A percentile compares a stretch with the other conserved stretches of the same genome.
phyloP scores from a whole-genome alignment of 1,284 basidiomycete species.

The Flammula alnicola region DNA sequence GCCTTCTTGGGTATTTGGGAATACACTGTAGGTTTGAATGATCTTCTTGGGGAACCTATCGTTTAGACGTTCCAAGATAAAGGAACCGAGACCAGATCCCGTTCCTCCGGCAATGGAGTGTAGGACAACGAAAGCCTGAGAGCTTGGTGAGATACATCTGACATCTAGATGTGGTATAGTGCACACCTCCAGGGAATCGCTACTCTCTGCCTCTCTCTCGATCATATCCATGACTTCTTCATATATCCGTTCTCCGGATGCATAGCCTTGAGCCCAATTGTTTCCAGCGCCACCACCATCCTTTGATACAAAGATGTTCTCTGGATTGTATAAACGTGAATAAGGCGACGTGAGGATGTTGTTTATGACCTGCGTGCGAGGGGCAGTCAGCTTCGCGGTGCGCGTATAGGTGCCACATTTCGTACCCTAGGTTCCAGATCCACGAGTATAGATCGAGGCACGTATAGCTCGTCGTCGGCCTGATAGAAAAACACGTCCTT shows the following conservation, averaged over 20 bases:
- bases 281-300: slow-evolving; percentile 98
- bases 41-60: slow-evolving; percentile 99
- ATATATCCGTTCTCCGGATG: slow-evolving; percentile 88
- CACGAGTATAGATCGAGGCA: slow-evolving; percentile 94
- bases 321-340: slow-evolving; percentile 95
- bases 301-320: slow-evolving; percentile 95
- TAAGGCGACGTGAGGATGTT: slow-evolving; percentile 92
- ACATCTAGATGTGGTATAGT: slow-evolving; percentile 4
- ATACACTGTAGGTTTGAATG: slow-evolving; percentile 99
- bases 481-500: slow-evolving; percentile 99
- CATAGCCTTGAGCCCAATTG: slow-evolving; percentile 97
- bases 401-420: slow-evolving; percentile 6
- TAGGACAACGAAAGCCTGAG: slow-evolving; percentile 96
- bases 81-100: slow-evolving; percentile 97
- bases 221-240: slow-evolving; percentile 99
- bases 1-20: slow-evolving; percentile 89
- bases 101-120: slow-evolving; percentile 99
- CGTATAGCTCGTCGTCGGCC: slow-evolving; percentile 99
- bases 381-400: neutral
- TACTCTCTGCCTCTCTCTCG: slow-evolving; percentile 97
- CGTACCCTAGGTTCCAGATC: slow-evolving; percentile 95
- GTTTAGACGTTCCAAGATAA: slow-evolving; percentile 93
- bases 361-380: slow-evolving; percentile 84
- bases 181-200: slow-evolving; percentile 97
- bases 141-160: neutral